Base-by-base conservation (phyloP, 78 protist genomes). In the Dictyostelium purpureum region DNA sequence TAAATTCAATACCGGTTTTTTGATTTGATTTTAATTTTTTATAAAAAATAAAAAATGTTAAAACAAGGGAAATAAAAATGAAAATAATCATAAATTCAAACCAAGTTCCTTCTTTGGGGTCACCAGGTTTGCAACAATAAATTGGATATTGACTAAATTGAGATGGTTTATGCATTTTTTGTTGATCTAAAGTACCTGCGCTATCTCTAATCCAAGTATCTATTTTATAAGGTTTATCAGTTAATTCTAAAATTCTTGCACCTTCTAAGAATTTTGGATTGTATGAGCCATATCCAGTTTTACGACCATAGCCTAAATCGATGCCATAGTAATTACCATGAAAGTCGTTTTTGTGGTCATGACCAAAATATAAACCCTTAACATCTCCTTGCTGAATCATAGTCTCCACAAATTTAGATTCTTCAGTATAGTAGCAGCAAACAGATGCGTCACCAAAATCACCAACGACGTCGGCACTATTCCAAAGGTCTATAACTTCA, bases 261-360 rank as follows among this genome's bases (percentile, higher is more conserved):
- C 90, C 90, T 10, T 49, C 37, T 70, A 40, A 59, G 26, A 54
- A 16, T 42, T 82, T 51, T 24, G 90, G 67, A 26, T 24, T 19
- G 16, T 82, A 82, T 35, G 80, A 70, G 35, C 90, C 90, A 26
- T 35, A 82, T 2, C 90, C 90, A 6, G 90, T 33, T 70, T 82
- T 82, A 26, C 90, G 33, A 19, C 90, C 90, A 54, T 82, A 70
- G 2, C 73, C 78, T 19, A 82, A 40, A 24, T 47, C 52, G 3
- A 80, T 35, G 2, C 76, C 57, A 5, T 33, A 28, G 12, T 37
- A 80, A 5, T 63, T 5, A 12, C 90, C 90, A 70, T 56, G 59
- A 42, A n/a, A 82, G 28, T 82, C 90, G 28, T 70, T 70, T 0
- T 42, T 45, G 42, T 82, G 90, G 14, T 82, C 90, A 9, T 82